Evolutionary conservation across 2,329 filamentous ascomycete genomes (phyloP).

Genomic region (Fusarium sp.): DNA sequence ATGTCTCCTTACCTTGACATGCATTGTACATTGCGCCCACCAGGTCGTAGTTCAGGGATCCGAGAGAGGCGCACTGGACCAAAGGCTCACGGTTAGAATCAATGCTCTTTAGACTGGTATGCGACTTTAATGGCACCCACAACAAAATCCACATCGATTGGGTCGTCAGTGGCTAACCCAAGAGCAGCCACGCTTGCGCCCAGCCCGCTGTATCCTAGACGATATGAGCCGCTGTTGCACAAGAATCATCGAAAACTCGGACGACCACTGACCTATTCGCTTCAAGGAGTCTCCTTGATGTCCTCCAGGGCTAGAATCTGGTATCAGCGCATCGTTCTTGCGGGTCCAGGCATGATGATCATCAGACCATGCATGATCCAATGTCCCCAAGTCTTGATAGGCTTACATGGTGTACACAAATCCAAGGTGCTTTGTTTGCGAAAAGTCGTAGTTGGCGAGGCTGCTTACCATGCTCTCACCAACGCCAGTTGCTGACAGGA

Average conservation of each 20-base stretch:
- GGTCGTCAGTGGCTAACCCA: conserved; percentile 65
- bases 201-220: conserved; percentile 77
- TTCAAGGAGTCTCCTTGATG: conserved; percentile 46
- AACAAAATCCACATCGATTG: conserved; percentile 78
- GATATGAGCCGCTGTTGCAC: conserved; percentile 39
- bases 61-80: conserved; percentile 80
- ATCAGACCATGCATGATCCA: conserved; percentile 9
- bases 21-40: conserved; percentile 67
- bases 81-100: conserved; percentile 32
- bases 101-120: conserved; percentile 23
- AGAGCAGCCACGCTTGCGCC: conserved; percentile 73
- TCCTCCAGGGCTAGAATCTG: conserved; percentile 49
- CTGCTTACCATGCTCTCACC: conserved; percentile 73
- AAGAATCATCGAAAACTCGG: conserved; percentile 14
- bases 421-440: conserved; percentile 73
- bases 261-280: conserved; percentile 46
- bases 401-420: conserved; percentile 88
- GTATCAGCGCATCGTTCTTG: conserved; percentile 26
- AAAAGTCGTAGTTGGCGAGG: conserved; percentile 84
- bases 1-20: conserved; percentile 59
- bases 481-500: conserved; percentile 74
- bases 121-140: conserved; percentile 55
- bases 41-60: conserved; percentile 76
- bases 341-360: conserved; percentile 8
- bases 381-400: neutral